A percentile compares a stretch with the other conserved stretches of the same genome.
Conservation (phyloP, 208 protist genomes). For the Acanthamoeba triangularis region DNA sequence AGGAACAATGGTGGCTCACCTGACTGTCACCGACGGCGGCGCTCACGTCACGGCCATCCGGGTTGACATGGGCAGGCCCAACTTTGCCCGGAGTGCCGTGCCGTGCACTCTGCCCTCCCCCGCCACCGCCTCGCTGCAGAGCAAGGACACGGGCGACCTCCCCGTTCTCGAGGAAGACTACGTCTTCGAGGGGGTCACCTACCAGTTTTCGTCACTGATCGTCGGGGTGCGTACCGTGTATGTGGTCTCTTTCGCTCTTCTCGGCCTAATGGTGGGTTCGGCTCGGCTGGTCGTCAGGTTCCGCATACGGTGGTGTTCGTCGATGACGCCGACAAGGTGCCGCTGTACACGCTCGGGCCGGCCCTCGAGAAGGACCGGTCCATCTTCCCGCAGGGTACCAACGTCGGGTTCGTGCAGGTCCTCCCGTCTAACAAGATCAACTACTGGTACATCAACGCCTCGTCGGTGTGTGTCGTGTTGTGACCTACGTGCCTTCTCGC, state of each 20-base stretch:
- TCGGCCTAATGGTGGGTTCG: too few species aligned
- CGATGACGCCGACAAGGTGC: not conserved
- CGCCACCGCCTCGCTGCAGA: not conserved
- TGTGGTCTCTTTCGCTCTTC: too few species aligned
- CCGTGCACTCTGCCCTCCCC: not conserved
- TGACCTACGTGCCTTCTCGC: not conserved
- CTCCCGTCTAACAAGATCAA: not conserved
- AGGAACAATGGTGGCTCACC: not conserved
- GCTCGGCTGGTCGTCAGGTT: not conserved
- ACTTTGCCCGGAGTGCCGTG: constrained; percentile 3
- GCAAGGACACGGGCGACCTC: not conserved
- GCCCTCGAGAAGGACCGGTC: constrained; percentile 9
- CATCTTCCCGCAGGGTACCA: not conserved
- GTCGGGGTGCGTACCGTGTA: not conserved
- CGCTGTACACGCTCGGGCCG: not conserved
- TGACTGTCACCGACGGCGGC: not conserved
- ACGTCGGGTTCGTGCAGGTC: constrained; percentile 41
- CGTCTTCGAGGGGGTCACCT: not conserved
- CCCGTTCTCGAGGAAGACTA: not conserved
- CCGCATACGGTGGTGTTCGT: constrained; percentile 34
- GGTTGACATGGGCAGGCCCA: not conserved
- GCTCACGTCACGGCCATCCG: constrained; percentile 3
- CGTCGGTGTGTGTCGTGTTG: not conserved
- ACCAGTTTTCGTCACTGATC: constrained; percentile 16
- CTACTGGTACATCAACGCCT: not conserved